A percentile compares a stretch with the other conserved stretches of the same genome.
Evolutionary conservation across 345 rosid species (phyloP).

Genomic region (Sonneratia caseolaris): DNA sequence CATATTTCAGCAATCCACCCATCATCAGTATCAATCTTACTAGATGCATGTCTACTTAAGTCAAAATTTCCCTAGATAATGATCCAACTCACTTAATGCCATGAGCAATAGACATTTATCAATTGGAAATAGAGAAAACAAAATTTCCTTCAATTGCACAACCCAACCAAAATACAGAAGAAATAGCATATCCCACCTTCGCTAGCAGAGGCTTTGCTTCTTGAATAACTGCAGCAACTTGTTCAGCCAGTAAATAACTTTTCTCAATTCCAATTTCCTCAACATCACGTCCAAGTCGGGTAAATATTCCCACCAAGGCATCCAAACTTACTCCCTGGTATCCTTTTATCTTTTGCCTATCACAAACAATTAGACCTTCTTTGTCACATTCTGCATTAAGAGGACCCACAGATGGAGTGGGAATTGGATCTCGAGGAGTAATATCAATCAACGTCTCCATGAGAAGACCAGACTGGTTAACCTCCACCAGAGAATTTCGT

Average conservation of each 20-base stretch:
- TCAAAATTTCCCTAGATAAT: background rate
- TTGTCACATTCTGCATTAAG: conserved; percentile 60
- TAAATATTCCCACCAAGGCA: conserved; percentile 76
- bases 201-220: conserved; percentile 79
- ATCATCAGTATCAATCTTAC: background rate
- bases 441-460: conserved; percentile 96
- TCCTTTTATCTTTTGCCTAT: conserved; percentile 84
- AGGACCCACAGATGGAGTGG: conserved; percentile 72
- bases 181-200: conserved; percentile 54
- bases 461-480: conserved; percentile 96
- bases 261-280: conserved; percentile 74
- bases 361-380: conserved; percentile 86
- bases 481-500: conserved; percentile 76
- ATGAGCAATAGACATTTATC: background rate
- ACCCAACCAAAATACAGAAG: background rate
- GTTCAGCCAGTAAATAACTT: conserved; percentile 57
- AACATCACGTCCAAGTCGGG: conserved; percentile 80
- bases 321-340: conserved; percentile 89
- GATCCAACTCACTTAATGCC: background rate
- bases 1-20: background rate
- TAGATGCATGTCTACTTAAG: background rate
- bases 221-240: conserved; percentile 68
- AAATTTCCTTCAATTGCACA: background rate
- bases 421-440: conserved; percentile 82
- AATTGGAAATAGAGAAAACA: background rate